phyloP scores from a whole-genome alignment of 371 early-diverging fungal species.

The Conidiobolus incongruus region DNA sequence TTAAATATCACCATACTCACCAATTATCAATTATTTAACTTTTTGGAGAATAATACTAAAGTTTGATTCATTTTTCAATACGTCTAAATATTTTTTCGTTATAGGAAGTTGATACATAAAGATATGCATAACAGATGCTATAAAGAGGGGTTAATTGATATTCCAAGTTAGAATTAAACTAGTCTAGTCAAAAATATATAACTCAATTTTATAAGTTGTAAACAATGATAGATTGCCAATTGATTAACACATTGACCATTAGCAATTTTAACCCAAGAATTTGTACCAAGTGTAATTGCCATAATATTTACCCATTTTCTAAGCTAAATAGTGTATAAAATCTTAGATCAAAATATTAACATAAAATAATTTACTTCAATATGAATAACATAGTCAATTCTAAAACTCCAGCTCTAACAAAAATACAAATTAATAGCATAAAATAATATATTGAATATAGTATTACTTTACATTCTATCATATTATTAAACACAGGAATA shows the following conservation, averaged over 20 bases:
- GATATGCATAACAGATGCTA: conserved; percentile 94
- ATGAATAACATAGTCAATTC: conserved; percentile 80
- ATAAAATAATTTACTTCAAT: conserved; percentile 38
- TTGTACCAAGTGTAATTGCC: conserved; percentile 76
- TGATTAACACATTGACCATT: conserved; percentile 87
- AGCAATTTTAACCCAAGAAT: conserved; percentile 79
- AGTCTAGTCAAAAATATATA: conserved; percentile 25
- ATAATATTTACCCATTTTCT: conserved; percentile 89
- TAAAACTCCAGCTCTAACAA: conserved; percentile 43
- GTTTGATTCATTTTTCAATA: conserved; percentile 20
- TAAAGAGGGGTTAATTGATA: conserved; percentile 23
- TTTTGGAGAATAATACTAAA: conserved; percentile 52
- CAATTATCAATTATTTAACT: conserved; percentile 75
- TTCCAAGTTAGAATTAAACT: conserved; percentile 87
- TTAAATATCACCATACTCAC: conserved; percentile 45
- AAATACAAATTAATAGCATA: too few species aligned
- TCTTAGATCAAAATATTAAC: too few species aligned
- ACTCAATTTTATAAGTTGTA: too few species aligned
- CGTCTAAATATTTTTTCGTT: conserved; percentile 42
- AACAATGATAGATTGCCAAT: conserved; percentile 36
- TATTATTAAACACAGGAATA: too few species aligned
- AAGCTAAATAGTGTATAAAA: too few species aligned
- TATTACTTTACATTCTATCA: too few species aligned
- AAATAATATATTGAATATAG: too few species aligned
- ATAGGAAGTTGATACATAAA: conserved; percentile 91